Conservation (phyloP, 192 early-diverging fungal species). For the Gonapodya sp. region DNA sequence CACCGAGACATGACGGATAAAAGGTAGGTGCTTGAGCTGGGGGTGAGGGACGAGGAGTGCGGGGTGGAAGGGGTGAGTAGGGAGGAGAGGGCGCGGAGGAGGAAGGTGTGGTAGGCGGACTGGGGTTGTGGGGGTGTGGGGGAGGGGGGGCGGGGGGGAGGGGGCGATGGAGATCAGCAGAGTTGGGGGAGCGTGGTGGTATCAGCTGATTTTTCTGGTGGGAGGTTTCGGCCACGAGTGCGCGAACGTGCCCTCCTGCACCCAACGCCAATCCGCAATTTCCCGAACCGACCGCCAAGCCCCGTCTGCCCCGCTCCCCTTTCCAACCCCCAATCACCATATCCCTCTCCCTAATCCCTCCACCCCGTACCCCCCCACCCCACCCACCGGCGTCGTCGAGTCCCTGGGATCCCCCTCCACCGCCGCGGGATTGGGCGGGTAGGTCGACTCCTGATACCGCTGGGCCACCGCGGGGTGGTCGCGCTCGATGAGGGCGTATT, state of each 20-base stretch:
- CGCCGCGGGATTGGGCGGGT: constrained; percentile 7
- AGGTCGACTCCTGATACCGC: not conserved
- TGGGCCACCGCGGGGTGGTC: constrained; percentile 2
- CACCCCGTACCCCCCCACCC: not conserved
- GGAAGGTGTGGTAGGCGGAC: not conserved
- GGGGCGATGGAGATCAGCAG: too few relatives aligned
- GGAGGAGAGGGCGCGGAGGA: not conserved
- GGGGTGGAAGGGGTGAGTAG: not conserved
- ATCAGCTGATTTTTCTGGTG: too few relatives aligned
- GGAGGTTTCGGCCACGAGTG: too few relatives aligned
- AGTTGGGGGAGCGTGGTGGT: too few relatives aligned
- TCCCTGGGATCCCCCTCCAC: not conserved
- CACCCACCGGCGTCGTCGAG: not conserved
- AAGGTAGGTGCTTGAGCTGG: not conserved
- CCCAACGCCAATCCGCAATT: too few relatives aligned
- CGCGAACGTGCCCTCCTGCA: too few relatives aligned
- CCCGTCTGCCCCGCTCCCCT: too few relatives aligned
- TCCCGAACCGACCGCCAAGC: too few relatives aligned
- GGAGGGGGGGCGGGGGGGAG: not conserved
- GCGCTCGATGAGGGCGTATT: not conserved
- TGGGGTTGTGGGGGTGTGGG: not conserved
- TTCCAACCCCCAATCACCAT: too few relatives aligned
- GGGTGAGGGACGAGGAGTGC: not conserved
- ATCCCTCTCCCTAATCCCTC: not conserved
- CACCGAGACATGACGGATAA: constrained; percentile 5